Evolutionary conservation across 257 asterid species (phyloP).

Genomic region (Forsythia viridissima): DNA sequence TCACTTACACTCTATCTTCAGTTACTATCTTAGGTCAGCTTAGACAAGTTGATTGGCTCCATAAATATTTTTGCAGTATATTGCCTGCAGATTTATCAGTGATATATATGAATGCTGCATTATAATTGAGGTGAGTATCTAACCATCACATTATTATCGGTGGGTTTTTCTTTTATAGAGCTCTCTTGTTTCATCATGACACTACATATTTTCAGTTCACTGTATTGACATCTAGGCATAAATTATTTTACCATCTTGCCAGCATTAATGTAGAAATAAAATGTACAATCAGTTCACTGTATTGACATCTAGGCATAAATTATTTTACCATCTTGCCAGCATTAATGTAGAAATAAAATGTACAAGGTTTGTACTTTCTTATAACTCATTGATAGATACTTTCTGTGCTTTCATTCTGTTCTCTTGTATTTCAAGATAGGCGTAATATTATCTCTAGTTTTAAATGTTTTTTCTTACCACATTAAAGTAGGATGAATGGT

Average conservation of each 20-base stretch:
- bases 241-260: background rate
- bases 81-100: background rate
- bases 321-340: background rate
- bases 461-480: background rate
- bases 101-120: background rate
- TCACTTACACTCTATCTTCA: background rate
- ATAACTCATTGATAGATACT: background rate
- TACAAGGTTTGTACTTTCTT: background rate
- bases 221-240: background rate
- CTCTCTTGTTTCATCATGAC: background rate
- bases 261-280: background rate
- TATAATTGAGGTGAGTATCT: background rate
- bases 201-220: constrained; percentile 1
- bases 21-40: background rate
- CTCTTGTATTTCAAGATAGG: background rate
- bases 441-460: background rate
- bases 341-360: background rate
- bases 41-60: background rate
- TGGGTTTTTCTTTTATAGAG: too few species aligned
- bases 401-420: background rate
- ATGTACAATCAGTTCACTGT: background rate
- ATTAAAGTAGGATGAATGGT: constrained; percentile 13
- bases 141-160: background rate
- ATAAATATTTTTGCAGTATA: background rate
- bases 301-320: background rate